phyloP scores from a whole-genome alignment of 176 grass and related monocot genomes.

The Aegilops umbellulata region DNA sequence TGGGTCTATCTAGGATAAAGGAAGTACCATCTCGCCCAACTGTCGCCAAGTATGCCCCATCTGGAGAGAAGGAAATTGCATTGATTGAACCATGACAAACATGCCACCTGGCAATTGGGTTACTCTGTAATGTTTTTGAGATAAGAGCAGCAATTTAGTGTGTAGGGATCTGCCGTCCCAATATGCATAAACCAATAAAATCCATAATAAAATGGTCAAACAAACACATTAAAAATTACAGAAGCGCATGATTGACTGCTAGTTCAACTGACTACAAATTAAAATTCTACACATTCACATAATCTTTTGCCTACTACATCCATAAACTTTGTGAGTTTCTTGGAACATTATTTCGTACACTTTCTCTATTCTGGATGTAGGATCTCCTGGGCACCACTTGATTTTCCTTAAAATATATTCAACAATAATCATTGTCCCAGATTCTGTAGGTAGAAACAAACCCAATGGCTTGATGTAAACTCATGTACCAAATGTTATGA shows the following conservation, averaged over 20 bases:
- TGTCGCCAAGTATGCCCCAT: constrained; percentile 76
- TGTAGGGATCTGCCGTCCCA: not conserved
- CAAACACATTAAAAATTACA: not conserved
- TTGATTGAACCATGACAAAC: constrained; percentile 93
- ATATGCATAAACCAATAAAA: not conserved
- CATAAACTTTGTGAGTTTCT: not conserved
- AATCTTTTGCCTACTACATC: not conserved
- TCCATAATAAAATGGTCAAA: not conserved
- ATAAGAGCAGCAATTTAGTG: not conserved
- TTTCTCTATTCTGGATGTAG: not conserved
- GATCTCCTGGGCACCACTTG: not conserved
- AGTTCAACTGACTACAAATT: not conserved
- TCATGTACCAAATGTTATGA: constrained; percentile 10
- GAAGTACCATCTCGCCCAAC: constrained; percentile 94
- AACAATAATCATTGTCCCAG: constrained; percentile 10
- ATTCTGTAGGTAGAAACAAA: constrained; percentile 1
- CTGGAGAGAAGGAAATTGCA: constrained; percentile 83
- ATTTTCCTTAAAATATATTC: constrained; percentile 14
- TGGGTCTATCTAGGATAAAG: constrained; percentile 6
- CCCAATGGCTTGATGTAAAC: not conserved
- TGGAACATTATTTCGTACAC: not conserved
- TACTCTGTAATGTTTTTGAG: constrained; percentile 60
- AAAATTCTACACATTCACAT: not conserved
- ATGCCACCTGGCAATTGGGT: constrained; percentile 92
- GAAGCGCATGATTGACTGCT: not conserved